Conservation (phyloP, 2,329 filamentous ascomycete species). For the Alternaria longipes region DNA sequence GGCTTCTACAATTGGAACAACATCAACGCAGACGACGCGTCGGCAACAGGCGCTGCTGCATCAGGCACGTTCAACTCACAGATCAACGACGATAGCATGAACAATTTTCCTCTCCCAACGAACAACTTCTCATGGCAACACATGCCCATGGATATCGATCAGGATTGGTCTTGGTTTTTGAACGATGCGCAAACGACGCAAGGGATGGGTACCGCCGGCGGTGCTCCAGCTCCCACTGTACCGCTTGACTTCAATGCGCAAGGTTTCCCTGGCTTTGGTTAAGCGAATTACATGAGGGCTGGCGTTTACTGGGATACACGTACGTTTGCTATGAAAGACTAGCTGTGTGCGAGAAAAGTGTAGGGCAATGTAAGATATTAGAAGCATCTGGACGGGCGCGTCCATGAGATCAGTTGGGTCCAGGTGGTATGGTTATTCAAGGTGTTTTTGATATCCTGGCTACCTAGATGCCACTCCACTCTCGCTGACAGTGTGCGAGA, state of each 20-base stretch:
- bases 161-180: slow-evolving; percentile 55
- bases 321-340: not conserved
- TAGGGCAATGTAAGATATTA: slow-evolving; percentile 8
- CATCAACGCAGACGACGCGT: slow-evolving; percentile 27
- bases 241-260: slow-evolving; percentile 32
- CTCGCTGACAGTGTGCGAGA: slow-evolving; percentile 23
- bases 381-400: not conserved
- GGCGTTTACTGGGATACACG: not conserved
- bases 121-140: slow-evolving; percentile 52
- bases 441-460: slow-evolving; percentile 13
- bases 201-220: slow-evolving; percentile 5
- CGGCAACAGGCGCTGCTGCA: slow-evolving; percentile 1
- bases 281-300: not conserved
- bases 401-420: not conserved
- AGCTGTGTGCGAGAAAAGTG: not conserved
- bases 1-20: slow-evolving; percentile 52
- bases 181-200: slow-evolving; percentile 39
- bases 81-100: slow-evolving; percentile 45
- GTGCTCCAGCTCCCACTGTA: not conserved
- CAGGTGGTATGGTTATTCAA: not conserved
- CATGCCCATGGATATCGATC: slow-evolving; percentile 53
- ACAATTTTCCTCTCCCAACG: slow-evolving; percentile 44
- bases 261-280: slow-evolving; percentile 42
- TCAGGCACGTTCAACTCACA: slow-evolving; percentile 22
- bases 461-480: slow-evolving; percentile 20